A percentile compares a stretch with the other conserved stretches of the same genome.
Conservation (phyloP, 495 filamentous ascomycete species). For the Daldinia grandis region DNA sequence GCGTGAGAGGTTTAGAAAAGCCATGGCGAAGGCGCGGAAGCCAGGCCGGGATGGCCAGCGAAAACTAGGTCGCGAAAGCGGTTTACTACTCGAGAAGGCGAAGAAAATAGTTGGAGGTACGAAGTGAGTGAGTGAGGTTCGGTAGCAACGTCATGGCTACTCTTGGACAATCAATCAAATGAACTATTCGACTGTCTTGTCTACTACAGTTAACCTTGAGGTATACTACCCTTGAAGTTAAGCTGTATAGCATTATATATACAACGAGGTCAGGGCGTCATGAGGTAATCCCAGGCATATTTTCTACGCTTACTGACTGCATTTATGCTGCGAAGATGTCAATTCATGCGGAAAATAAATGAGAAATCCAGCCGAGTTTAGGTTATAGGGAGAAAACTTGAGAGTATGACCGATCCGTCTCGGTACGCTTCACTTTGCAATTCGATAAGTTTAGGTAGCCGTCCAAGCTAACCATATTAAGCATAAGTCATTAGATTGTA, state of each 20-base stretch:
- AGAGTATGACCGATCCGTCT: neutral
- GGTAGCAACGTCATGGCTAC: neutral
- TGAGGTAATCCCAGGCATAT: neutral
- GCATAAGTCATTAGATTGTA: neutral
- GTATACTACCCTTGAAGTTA: neutral
- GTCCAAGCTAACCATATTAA: constrained; percentile 10
- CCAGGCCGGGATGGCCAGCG: constrained; percentile 81
- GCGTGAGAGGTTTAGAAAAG: constrained; percentile 69
- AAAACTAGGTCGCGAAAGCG: constrained; percentile 86
- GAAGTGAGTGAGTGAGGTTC: constrained; percentile 8
- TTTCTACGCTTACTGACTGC: neutral
- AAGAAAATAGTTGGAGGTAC: constrained; percentile 69
- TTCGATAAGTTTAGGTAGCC: neutral
- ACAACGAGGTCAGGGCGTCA: neutral
- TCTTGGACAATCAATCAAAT: neutral
- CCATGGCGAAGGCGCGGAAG: constrained; percentile 77
- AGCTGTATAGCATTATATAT: neutral
- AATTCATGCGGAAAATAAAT: neutral
- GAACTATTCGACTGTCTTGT: neutral
- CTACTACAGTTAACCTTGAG: neutral
- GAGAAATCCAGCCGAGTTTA: neutral
- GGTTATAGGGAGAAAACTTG: neutral
- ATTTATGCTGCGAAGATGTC: neutral
- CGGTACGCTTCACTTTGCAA: constrained; percentile 13
- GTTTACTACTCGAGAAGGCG: constrained; percentile 81